These are phyloP conservation scores for Meripilus lineatus DNA, from an alignment of 1,284 basidiomycete species.

Conservation along the genomic window DNA sequence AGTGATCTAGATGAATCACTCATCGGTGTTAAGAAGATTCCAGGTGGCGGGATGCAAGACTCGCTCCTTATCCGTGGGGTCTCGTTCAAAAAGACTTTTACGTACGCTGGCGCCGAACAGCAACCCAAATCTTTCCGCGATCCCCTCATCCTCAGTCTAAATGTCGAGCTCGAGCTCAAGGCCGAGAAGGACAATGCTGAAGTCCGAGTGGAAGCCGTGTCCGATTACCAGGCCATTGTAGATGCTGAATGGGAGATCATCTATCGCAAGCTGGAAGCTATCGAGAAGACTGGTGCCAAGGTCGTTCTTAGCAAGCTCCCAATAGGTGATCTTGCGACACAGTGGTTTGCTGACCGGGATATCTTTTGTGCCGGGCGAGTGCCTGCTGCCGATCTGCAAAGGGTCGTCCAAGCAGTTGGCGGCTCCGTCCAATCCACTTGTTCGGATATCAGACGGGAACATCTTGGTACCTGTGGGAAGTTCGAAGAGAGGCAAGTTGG, in stretches of 20 bases:
- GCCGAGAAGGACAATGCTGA: slow-evolving; percentile 99
- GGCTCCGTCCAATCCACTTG: slow-evolving; percentile 95
- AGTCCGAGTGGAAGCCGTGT: slow-evolving; percentile 93
- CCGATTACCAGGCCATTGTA: slow-evolving; percentile 98
- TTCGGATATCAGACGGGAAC: slow-evolving; percentile 85
- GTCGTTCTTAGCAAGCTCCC: slow-evolving; percentile 98
- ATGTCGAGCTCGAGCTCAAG: slow-evolving; percentile 98
- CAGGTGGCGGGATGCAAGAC: slow-evolving; percentile 99
- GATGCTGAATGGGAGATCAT: slow-evolving; percentile 99
- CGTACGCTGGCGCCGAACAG: slow-evolving; percentile 98
- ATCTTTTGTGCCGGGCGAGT: slow-evolving; percentile 99
- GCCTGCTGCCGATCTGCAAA: slow-evolving; percentile 83
- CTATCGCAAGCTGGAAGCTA: slow-evolving; percentile 95
- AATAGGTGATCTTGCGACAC: slow-evolving; percentile 97
- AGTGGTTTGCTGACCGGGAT: slow-evolving; percentile 98
- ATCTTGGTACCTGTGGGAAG: slow-evolving; percentile 87
- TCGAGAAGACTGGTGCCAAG: slow-evolving; percentile 95
- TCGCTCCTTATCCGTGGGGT: slow-evolving; percentile 87
- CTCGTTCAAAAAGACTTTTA: slow-evolving; percentile 99
- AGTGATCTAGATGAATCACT: slow-evolving; percentile 93
- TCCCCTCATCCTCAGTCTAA: slow-evolving; percentile 90
- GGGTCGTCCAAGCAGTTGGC: slow-evolving; percentile 95
- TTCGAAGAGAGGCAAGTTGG: slow-evolving; percentile 98
- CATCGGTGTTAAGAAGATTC: slow-evolving; percentile 98
- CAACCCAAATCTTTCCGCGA: slow-evolving; percentile 93